Evolutionary conservation across 2,329 filamentous ascomycete genomes (phyloP).

Genomic region (Bertia moriformis): DNA sequence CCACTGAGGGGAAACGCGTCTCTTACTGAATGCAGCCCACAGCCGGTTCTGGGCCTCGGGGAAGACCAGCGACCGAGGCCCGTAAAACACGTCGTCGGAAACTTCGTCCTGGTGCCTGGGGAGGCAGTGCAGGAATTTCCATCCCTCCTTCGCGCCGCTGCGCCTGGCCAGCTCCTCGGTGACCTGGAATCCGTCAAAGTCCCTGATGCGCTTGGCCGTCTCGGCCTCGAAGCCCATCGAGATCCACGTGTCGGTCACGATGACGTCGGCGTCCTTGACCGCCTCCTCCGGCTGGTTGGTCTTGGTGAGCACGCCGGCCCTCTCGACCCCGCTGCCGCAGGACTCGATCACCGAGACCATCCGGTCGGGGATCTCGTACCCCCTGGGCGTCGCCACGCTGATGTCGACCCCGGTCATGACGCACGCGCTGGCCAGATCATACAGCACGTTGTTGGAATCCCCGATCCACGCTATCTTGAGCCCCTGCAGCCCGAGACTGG

Average conservation of each 20-base stretch:
- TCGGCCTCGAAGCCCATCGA: slow-evolving; percentile 96
- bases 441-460: slow-evolving; percentile 93
- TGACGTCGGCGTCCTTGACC: slow-evolving; percentile 69
- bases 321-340: slow-evolving; percentile 38
- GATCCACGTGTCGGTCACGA: slow-evolving; percentile 96
- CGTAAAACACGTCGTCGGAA: slow-evolving; percentile 86
- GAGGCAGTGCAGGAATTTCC: slow-evolving; percentile 98
- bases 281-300: slow-evolving; percentile 72
- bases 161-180: slow-evolving; percentile 70
- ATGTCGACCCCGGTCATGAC: slow-evolving; percentile 78
- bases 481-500: slow-evolving; percentile 54
- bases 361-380: slow-evolving; percentile 63
- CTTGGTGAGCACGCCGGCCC: slow-evolving; percentile 55
- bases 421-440: slow-evolving; percentile 77
- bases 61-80: slow-evolving; percentile 73
- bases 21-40: slow-evolving; percentile 70
- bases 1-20: not conserved
- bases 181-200: slow-evolving; percentile 82
- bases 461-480: slow-evolving; percentile 92
- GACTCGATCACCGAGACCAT: slow-evolving; percentile 63
- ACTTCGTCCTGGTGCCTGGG: slow-evolving; percentile 89
- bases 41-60: slow-evolving; percentile 86
- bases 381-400: slow-evolving; percentile 70
- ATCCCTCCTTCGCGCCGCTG: slow-evolving; percentile 73
- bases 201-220: slow-evolving; percentile 58